Percentiles rank a stretch among this genome's conserved stretches.
These are phyloP conservation scores for Aspergillus nidulans DNA, from an alignment of 495 filamentous ascomycete genomes.

Conservation along the genomic window DNA sequence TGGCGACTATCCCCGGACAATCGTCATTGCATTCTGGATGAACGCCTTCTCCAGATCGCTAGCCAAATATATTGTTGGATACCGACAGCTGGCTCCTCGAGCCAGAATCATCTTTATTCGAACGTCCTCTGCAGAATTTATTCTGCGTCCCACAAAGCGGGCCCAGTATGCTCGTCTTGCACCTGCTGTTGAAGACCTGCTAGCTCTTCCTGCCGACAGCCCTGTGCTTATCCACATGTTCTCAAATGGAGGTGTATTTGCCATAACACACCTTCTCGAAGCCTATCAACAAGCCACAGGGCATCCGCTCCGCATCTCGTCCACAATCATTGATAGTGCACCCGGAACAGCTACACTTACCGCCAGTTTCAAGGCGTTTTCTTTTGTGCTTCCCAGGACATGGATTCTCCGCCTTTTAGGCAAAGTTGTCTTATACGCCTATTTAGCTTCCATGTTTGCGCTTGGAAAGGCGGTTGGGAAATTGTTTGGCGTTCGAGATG, in stretches of 20 bases:
- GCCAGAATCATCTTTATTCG: constrained; percentile 40
- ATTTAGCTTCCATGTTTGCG: constrained; percentile 13
- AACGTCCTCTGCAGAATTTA: constrained; percentile 34
- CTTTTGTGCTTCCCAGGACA: constrained; percentile 31
- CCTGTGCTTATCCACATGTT: constrained; percentile 40
- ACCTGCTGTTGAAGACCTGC: constrained; percentile 37
- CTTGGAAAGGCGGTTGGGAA: constrained; percentile 13
- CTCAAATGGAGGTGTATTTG: constrained; percentile 40
- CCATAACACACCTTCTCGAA: constrained; percentile 27
- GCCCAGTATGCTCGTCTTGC: constrained; percentile 29
- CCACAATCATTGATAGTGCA: constrained; percentile 40
- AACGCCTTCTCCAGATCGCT: constrained; percentile 36
- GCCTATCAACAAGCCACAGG: constrained; percentile 31
- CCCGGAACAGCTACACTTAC: constrained; percentile 32
- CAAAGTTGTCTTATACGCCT: constrained; percentile 23
- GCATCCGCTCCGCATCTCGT: constrained; percentile 27
- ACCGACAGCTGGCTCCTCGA: constrained; percentile 29
- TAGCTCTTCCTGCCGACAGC: constrained; percentile 17
- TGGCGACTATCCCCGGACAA: constrained; percentile 18
- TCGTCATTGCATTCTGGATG: constrained; percentile 44
- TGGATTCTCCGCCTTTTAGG: constrained; percentile 30
- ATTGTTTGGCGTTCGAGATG: constrained; percentile 20
- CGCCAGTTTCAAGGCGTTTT: constrained; percentile 30
- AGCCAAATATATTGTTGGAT: constrained; percentile 36
- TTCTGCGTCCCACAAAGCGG: constrained; percentile 21